A percentile compares a stretch with the other conserved stretches of the same genome.
Evolutionary conservation across 768 basidiomycete species (phyloP).

Genomic region (Leccinum disarticulatum): DNA sequence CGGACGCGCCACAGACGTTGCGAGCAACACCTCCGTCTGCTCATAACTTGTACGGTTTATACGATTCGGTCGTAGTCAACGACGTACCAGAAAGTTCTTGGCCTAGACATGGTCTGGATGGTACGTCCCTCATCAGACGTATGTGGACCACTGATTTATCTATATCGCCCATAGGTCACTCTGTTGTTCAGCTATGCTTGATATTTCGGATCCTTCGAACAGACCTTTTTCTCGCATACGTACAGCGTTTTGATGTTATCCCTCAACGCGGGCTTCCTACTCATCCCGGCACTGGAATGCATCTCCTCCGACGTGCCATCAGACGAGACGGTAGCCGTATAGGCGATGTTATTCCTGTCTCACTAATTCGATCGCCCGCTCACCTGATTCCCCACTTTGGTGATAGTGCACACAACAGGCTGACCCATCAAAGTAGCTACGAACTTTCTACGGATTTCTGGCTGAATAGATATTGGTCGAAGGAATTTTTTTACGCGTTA

Average conservation of each 20-base stretch:
- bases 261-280: neutral
- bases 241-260: neutral
- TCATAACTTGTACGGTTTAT: neutral
- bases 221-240: neutral
- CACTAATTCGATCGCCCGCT: neutral
- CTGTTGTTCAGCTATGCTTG: neutral
- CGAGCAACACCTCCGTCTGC: neutral
- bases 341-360: neutral
- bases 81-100: neutral
- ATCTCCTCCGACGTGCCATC: neutral
- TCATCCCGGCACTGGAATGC: neutral
- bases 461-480: constrained; percentile 3
- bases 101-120: neutral
- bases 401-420: neutral
- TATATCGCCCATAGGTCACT: neutral
- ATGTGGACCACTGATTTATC: neutral
- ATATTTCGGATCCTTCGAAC: neutral
- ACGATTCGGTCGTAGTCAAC: neutral
- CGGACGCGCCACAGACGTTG: neutral
- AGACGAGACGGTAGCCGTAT: neutral
- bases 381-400: neutral
- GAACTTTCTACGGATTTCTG: neutral
- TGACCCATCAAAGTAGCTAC: neutral
- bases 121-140: neutral
- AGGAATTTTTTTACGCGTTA: constrained; percentile 2